These are phyloP conservation scores for Pyrenophora teres DNA, from an alignment of 2,329 filamentous ascomycete species.

Conservation along the genomic window DNA sequence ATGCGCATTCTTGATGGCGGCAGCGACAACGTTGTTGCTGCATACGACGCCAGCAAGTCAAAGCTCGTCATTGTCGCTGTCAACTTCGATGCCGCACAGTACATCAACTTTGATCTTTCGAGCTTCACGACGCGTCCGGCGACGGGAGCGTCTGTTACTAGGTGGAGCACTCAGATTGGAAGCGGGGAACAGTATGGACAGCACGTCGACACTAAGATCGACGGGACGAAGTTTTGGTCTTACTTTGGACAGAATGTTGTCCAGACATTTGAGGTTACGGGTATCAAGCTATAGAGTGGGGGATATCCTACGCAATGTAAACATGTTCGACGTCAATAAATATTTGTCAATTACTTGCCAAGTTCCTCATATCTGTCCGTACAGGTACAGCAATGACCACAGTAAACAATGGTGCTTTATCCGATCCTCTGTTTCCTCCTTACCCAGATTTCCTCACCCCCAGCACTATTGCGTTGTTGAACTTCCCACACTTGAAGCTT, in stretches of 20 bases:
- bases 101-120: conserved; percentile 13
- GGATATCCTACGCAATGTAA: too few relatives aligned
- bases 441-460: conserved; percentile 35
- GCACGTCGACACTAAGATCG: conserved; percentile 5
- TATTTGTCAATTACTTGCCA: too few relatives aligned
- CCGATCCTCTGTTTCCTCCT: conserved; percentile 42
- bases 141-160: conserved; percentile 2
- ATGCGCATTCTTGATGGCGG: conserved; percentile 14
- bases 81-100: conserved; percentile 9
- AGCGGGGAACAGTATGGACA: conserved; percentile 10
- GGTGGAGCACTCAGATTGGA: conserved; percentile 11
- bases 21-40: conserved; percentile 7
- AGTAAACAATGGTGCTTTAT: conserved; percentile 5
- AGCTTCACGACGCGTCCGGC: conserved; percentile 5
- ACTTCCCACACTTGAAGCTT: conserved; percentile 68
- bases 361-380: too few relatives aligned
- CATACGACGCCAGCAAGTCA: conserved; percentile 8
- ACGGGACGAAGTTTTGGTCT: conserved; percentile 10
- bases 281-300: background rate
- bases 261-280: conserved; percentile 13
- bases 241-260: conserved; percentile 12
- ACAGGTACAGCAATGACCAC: too few relatives aligned
- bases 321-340: too few relatives aligned
- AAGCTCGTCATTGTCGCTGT: conserved; percentile 10
- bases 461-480: conserved; percentile 48